Conservation (phyloP, 1,139 yeast species). For the Hansenula sp. region DNA sequence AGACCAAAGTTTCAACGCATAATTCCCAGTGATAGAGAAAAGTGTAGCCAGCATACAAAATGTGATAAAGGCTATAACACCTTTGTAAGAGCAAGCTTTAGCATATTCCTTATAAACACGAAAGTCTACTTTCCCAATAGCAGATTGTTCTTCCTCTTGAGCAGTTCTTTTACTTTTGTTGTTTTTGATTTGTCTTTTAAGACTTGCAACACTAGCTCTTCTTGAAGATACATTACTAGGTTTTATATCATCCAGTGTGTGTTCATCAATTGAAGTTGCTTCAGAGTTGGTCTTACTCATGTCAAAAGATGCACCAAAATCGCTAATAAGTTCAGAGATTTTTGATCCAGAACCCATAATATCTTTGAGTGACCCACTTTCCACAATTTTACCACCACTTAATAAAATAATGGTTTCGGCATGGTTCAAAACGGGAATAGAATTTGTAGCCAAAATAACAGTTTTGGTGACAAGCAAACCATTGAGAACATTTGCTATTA, state of each 20-base stretch:
- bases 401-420: conserved; percentile 62
- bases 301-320: conserved; percentile 40
- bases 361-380: conserved; percentile 51
- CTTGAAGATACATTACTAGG: conserved; percentile 44
- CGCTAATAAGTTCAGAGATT: conserved; percentile 48
- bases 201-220: conserved; percentile 59
- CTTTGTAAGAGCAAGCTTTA: conserved; percentile 57
- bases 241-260: conserved; percentile 29
- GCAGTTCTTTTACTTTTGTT: conserved; percentile 27
- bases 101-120: conserved; percentile 59
- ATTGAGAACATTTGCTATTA: conserved; percentile 56
- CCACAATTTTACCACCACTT: conserved; percentile 55
- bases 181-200: conserved; percentile 28
- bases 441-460: conserved; percentile 74
- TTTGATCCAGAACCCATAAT: conserved; percentile 42
- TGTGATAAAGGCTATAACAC: conserved; percentile 42
- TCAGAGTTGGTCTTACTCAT: conserved; percentile 15
- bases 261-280: conserved; percentile 7
- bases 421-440: conserved; percentile 65
- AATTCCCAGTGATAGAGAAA: conserved; percentile 44
- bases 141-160: conserved; percentile 37
- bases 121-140: conserved; percentile 63
- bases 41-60: conserved; percentile 40
- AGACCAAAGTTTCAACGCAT: conserved; percentile 62
- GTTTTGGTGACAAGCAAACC: conserved; percentile 74